A percentile compares a stretch with the other conserved stretches of the same genome.
Conservation (phyloP, 106 monocot genomes). For the Dendrobium huoshanense region DNA sequence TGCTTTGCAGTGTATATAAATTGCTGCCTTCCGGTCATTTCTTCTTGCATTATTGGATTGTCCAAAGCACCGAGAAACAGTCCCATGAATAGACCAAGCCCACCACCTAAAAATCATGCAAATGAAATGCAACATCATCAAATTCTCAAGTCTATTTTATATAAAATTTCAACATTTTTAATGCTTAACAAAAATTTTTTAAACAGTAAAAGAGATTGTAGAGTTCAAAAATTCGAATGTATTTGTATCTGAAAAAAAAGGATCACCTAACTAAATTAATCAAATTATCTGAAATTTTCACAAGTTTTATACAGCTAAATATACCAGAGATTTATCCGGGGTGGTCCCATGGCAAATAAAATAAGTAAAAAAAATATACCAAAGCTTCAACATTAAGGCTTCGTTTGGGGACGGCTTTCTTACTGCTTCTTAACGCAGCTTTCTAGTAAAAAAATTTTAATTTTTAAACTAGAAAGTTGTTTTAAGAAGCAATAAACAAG, state of each 20-base stretch:
- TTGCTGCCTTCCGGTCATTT: slow-evolving; percentile 79
- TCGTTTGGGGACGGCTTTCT: no score
- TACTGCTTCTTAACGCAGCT: no score
- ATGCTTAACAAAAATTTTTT: neutral
- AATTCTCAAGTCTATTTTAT: neutral
- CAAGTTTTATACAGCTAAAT: neutral
- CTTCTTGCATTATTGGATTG: slow-evolving; percentile 69
- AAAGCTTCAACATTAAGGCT: neutral
- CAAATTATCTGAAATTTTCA: neutral
- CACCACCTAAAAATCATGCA: slow-evolving; percentile 59
- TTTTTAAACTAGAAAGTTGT: no score
- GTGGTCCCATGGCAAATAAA: no score
- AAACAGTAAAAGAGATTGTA: neutral
- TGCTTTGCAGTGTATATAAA: slow-evolving; percentile 85
- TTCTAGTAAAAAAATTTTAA: no score
- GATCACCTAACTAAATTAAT: neutral
- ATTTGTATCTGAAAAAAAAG: neutral
- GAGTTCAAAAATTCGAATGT: neutral
- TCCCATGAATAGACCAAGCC: slow-evolving; percentile 85
- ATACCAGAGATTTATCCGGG: no score
- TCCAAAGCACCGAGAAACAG: slow-evolving; percentile 87
- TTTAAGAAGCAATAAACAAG: no score
- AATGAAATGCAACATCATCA: neutral
- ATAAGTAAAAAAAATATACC: no score
- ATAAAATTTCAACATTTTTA: neutral